A percentile compares a stretch with the other conserved stretches of the same genome.
These are phyloP conservation scores for Pseudevernia furfuracea DNA, from an alignment of 495 filamentous ascomycete genomes.

Conservation along the genomic window DNA sequence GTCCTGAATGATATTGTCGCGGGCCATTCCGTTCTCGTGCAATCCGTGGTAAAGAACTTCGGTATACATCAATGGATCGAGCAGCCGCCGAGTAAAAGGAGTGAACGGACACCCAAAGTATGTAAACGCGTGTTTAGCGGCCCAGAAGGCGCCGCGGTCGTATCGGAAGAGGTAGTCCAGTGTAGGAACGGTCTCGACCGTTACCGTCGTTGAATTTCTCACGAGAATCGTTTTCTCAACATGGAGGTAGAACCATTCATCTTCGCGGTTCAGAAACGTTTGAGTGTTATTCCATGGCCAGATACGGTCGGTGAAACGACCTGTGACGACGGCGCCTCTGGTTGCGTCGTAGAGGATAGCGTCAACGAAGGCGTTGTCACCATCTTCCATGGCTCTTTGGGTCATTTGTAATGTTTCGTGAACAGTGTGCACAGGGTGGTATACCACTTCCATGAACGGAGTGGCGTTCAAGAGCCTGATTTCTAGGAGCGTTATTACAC, in stretches of 20 bases:
- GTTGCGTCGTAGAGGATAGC: constrained; percentile 40
- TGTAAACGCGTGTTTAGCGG: constrained; percentile 39
- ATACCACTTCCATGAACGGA: constrained; percentile 42
- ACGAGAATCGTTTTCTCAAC: constrained; percentile 25
- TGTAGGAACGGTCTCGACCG: constrained; percentile 42
- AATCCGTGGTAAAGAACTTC: constrained; percentile 49
- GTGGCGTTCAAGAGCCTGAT: constrained; percentile 41
- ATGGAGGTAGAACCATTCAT: constrained; percentile 55
- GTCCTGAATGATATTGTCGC: constrained; percentile 48
- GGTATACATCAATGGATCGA: constrained; percentile 46
- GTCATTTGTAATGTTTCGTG: constrained; percentile 34
- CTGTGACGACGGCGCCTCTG: constrained; percentile 41
- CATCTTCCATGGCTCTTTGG: constrained; percentile 26
- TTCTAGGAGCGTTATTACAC: constrained; percentile 46
- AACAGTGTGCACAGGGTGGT: constrained; percentile 36
- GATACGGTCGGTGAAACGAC: constrained; percentile 34
- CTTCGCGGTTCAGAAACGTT: constrained; percentile 39
- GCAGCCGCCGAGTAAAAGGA: constrained; percentile 40
- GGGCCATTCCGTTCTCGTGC: constrained; percentile 42
- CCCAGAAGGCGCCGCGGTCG: constrained; percentile 56
- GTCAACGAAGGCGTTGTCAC: constrained; percentile 46
- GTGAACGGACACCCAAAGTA: constrained; percentile 52
- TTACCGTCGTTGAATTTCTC: constrained; percentile 19
- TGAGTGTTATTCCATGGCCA: constrained; percentile 17
- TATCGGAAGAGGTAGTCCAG: constrained; percentile 56